Conservation (phyloP, 2,329 filamentous ascomycete species). For the Alternaria atra region DNA sequence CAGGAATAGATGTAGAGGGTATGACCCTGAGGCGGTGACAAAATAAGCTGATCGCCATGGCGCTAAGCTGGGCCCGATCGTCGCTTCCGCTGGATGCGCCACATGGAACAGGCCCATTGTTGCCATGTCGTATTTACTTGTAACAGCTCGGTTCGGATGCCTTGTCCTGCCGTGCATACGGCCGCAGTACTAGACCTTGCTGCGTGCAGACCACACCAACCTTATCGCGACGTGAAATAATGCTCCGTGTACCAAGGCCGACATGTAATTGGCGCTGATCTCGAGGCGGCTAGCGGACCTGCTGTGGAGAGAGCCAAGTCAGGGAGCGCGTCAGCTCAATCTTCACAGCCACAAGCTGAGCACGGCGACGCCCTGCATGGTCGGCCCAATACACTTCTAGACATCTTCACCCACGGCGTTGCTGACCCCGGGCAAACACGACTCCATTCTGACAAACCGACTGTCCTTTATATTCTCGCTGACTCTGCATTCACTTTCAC, state of each 20-base stretch:
- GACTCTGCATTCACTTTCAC: slow-evolving; percentile 10
- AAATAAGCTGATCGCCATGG: slow-evolving; percentile 27
- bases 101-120: slow-evolving; percentile 7
- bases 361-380: slow-evolving; percentile 1
- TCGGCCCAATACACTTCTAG: slow-evolving; percentile 9
- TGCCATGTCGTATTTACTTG: neutral
- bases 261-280: slow-evolving; percentile 16
- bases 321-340: slow-evolving; percentile 21
- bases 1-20: slow-evolving; percentile 30
- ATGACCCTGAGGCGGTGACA: slow-evolving; percentile 26
- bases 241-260: slow-evolving; percentile 10
- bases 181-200: slow-evolving; percentile 1
- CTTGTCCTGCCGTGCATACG: neutral
- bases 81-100: slow-evolving; percentile 14
- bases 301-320: slow-evolving; percentile 23
- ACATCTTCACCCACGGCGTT: slow-evolving; percentile 23
- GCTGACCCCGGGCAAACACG: slow-evolving; percentile 18
- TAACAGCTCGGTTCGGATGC: neutral
- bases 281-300: slow-evolving; percentile 22
- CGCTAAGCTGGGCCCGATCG: slow-evolving; percentile 20
- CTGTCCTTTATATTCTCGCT: slow-evolving; percentile 20
- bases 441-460: slow-evolving; percentile 14
- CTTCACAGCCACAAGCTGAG: slow-evolving; percentile 23
- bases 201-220: slow-evolving; percentile 8
- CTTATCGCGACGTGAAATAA: slow-evolving; percentile 8